phyloP scores from a whole-genome alignment of 2,329 filamentous ascomycete species.

The Karstenula rhodostoma region DNA sequence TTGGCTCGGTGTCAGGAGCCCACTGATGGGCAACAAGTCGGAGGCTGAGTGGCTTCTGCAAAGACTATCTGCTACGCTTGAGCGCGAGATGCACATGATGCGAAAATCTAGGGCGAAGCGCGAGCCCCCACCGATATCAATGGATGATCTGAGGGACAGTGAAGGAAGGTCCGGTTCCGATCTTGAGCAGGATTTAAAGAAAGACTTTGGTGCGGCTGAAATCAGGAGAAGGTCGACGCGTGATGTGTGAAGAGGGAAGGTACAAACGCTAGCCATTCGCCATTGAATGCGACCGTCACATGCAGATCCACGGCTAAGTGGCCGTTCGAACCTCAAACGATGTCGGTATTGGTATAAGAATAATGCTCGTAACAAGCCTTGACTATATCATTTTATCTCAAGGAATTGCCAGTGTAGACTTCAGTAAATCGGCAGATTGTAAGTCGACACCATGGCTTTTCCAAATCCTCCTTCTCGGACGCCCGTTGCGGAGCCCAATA shows the following conservation, averaged over 20 bases:
- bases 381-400: not conserved
- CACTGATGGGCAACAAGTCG: constrained; percentile 72
- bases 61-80: constrained; percentile 65
- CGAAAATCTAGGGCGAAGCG: constrained; percentile 24
- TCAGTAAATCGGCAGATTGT: not conserved
- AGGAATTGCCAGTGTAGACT: not conserved
- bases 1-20: constrained; percentile 75
- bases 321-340: not conserved
- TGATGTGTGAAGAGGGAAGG: constrained; percentile 9
- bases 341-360: not conserved
- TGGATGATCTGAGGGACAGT: constrained; percentile 33
- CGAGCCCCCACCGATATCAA: constrained; percentile 44
- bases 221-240: constrained; percentile 16
- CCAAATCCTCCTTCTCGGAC: not conserved
- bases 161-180: constrained; percentile 13
- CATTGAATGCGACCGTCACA: not conserved
- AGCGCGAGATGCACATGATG: constrained; percentile 48
- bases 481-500: not conserved
- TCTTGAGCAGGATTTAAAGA: constrained; percentile 18
- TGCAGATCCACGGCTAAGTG: not conserved
- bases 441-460: not conserved
- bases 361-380: not conserved
- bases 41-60: constrained; percentile 80
- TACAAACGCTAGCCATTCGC: not conserved
- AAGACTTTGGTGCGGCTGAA: constrained; percentile 22